Evolutionary conservation across 345 rosid species (phyloP).

Genomic region (Gossypium sturtianum): DNA sequence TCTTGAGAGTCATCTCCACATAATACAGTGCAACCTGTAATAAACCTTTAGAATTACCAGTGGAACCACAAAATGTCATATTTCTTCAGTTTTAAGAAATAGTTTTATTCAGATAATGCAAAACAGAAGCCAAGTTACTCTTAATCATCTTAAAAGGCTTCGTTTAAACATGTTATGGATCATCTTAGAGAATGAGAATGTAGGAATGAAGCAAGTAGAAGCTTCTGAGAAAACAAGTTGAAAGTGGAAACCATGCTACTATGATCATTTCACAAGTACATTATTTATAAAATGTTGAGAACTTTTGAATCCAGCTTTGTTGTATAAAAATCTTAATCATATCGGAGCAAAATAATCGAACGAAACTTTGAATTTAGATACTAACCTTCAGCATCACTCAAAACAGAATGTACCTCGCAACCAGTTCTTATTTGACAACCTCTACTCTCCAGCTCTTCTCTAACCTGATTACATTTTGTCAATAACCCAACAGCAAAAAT

Average conservation of each 20-base stretch:
- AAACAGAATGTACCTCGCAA: constrained; percentile 49
- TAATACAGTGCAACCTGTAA: constrained; percentile 45
- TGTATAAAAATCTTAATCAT: neutral
- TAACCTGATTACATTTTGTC: constrained; percentile 37
- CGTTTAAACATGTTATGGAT: neutral
- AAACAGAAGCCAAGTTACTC: too few relatives aligned
- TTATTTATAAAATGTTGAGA: neutral
- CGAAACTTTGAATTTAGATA: neutral
- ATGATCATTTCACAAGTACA: neutral
- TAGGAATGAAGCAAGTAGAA: too few relatives aligned
- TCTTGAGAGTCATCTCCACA: constrained; percentile 46
- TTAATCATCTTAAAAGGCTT: too few relatives aligned
- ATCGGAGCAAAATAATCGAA: neutral
- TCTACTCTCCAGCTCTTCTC: constrained; percentile 48
- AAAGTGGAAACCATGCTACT: neutral
- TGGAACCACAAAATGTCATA: neutral
- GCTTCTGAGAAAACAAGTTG: too few relatives aligned
- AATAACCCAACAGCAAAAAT: neutral
- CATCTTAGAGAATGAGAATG: neutral
- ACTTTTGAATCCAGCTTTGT: neutral
- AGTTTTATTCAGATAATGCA: too few relatives aligned
- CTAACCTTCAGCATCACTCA: constrained; percentile 41
- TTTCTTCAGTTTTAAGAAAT: too few relatives aligned
- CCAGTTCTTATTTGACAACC: constrained; percentile 64
- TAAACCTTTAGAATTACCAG: neutral